Conservation (phyloP, 371 early-diverging fungal genomes). For the Actinomortierella wolfii region DNA sequence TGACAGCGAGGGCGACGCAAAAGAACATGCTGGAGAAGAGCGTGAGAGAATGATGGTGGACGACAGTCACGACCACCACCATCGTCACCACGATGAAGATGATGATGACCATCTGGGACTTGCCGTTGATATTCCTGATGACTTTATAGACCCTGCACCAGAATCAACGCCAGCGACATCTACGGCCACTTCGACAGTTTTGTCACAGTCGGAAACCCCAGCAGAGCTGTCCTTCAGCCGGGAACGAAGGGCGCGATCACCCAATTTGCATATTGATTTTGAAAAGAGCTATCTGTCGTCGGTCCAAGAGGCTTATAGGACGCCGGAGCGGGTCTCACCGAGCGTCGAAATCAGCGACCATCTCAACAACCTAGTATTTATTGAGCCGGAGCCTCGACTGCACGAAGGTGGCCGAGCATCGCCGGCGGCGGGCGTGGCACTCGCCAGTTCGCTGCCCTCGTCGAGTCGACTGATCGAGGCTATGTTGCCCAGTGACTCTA, state of each 20-base stretch:
- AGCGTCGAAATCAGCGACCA: constrained; percentile 16
- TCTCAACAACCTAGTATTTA: constrained; percentile 40
- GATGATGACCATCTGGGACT: constrained; percentile 27
- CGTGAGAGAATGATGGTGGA: neutral
- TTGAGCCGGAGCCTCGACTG: constrained; percentile 28
- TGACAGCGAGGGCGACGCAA: too few species aligned
- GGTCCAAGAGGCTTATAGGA: constrained; percentile 8
- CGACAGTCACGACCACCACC: neutral
- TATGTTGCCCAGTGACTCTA: too few species aligned
- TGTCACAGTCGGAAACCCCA: constrained; percentile 16
- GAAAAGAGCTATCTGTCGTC: constrained; percentile 7
- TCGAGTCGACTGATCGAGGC: constrained; percentile 23
- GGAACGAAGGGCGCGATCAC: constrained; percentile 22
- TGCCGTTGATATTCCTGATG: constrained; percentile 37
- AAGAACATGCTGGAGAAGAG: too few species aligned
- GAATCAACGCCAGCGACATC: constrained; percentile 13
- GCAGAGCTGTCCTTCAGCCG: constrained; percentile 23
- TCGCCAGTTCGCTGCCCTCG: constrained; percentile 34
- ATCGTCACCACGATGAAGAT: constrained; percentile 3
- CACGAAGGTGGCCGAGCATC: constrained; percentile 8
- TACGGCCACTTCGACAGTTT: constrained; percentile 16
- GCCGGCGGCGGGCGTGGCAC: constrained; percentile 6
- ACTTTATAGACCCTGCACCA: constrained; percentile 35
- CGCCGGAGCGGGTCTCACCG: constrained; percentile 26
- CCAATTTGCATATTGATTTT: constrained; percentile 23